Evolutionary conservation across 73 alveolate species (phyloP), one percentile per base, ranked within the genome.

Genomic region (Paramecium bursaria): DNA sequence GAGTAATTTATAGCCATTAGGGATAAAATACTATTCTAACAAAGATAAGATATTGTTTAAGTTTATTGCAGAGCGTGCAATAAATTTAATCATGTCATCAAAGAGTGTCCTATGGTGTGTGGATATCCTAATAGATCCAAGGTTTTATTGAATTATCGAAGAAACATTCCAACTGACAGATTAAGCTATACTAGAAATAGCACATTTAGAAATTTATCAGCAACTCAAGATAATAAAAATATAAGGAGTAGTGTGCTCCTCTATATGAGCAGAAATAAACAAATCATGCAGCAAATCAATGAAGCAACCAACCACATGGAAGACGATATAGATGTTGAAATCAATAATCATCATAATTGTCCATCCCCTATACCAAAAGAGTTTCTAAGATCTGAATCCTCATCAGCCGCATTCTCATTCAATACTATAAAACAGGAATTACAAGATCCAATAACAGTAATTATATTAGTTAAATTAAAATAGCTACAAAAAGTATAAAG

Each of bases 41-140:
- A 27, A 39, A 35, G 44, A 42, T 19, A 67, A 39, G 82, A 67
- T 19, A 35, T 67, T 10, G 55, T 67, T 67, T 53, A 19, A 39
- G 44, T 42, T 6, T 39, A 42, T 10, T 67, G 82, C 44, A 35
- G 82, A 67, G 82, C 82, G 21, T 67, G 82, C 55, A 67, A 67
- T 35, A 67, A 67, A 39, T 39, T 57, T 17, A 31, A 42, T 33
- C 82, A 67, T 67, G 55, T 33, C 10, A 67, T 67, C 10, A 67
- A 42, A 67, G 82, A 67, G 14, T 67, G 82, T 21, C 82, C 82
- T 1, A 67, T 67, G 82, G 82, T 67, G 15, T 67, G 82, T 67
- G 82, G 82, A 35, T 67, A 67, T 42, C 82, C 82, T 39, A 67
- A 67, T 17, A 67, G 82, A 39, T 42, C 57, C 6, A 67, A 67